phyloP scores from a whole-genome alignment of 768 basidiomycete species.

The Porpolomopsis calyptriformis region DNA sequence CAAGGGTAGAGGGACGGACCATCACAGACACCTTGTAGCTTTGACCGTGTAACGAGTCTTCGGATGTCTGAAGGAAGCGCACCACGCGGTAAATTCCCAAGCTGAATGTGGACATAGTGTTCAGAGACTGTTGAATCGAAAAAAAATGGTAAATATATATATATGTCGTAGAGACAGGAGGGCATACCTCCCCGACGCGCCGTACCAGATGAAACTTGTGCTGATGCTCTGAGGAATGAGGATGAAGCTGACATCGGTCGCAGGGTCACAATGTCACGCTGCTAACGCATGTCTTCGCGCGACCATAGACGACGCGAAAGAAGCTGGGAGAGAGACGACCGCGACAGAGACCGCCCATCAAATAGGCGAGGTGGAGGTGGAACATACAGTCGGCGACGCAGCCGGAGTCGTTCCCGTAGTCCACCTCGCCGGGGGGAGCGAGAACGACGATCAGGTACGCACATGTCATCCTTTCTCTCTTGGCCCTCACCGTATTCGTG shows the following conservation, averaged over 20 bases:
- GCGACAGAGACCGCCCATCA: constrained; percentile 2
- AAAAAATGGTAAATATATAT: too few species aligned
- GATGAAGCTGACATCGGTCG: background rate
- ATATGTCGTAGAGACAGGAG: too few species aligned
- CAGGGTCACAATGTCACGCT: constrained; percentile 6
- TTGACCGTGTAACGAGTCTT: constrained; percentile 30
- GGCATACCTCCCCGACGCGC: constrained; percentile 10
- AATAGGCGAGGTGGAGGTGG: constrained; percentile 14
- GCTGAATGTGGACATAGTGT: constrained; percentile 27
- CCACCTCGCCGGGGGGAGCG: constrained; percentile 32
- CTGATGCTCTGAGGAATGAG: background rate
- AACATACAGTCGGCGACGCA: constrained; percentile 18
- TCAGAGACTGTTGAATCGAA: background rate
- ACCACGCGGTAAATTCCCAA: constrained; percentile 40
- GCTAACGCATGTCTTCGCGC: constrained; percentile 45
- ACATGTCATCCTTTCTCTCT: constrained; percentile 9
- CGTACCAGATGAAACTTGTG: background rate
- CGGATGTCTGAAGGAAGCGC: constrained; percentile 47
- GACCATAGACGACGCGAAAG: constrained; percentile 44
- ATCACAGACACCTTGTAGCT: constrained; percentile 36
- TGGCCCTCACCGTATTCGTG: background rate
- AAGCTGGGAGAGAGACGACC: constrained; percentile 51
- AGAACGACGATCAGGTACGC: constrained; percentile 27
- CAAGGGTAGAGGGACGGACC: constrained; percentile 19
- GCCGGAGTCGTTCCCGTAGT: constrained; percentile 37